A percentile compares a stretch with the other conserved stretches of the same genome.
Conservation (phyloP, 768 basidiomycete genomes). For the Suillus tomentosus region DNA sequence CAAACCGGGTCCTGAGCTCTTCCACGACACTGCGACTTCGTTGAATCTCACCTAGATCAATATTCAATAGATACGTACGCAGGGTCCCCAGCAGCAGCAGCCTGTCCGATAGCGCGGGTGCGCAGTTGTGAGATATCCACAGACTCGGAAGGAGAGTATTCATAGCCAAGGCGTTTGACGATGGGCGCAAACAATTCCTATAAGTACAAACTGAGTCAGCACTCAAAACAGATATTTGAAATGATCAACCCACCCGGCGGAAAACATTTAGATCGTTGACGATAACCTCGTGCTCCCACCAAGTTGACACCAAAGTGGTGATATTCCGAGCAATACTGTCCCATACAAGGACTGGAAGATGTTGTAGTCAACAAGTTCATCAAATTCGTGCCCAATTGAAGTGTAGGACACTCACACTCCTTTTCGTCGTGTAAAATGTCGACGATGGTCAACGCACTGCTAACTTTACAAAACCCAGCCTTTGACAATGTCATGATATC, state of each 20-base stretch:
- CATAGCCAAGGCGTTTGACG: slow-evolving; percentile 77
- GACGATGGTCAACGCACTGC: slow-evolving; percentile 74
- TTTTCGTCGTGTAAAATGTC: slow-evolving; percentile 70
- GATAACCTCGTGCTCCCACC: slow-evolving; percentile 78
- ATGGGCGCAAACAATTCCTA: slow-evolving; percentile 74
- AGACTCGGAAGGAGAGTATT: slow-evolving; percentile 65
- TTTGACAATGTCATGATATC: slow-evolving; percentile 81
- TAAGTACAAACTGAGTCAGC: background rate
- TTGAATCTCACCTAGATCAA: background rate
- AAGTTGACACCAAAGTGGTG: slow-evolving; percentile 55
- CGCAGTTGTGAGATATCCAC: slow-evolving; percentile 72
- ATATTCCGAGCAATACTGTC: slow-evolving; percentile 64
- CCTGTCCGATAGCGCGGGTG: slow-evolving; percentile 66
- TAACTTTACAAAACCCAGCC: slow-evolving; percentile 77
- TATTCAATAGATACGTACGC: slow-evolving; percentile 27
- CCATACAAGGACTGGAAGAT: slow-evolving; percentile 77
- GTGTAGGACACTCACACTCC: slow-evolving; percentile 56
- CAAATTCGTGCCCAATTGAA: slow-evolving; percentile 4
- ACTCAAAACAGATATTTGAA: slow-evolving; percentile 2
- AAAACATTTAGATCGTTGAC: slow-evolving; percentile 59
- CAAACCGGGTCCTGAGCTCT: slow-evolving; percentile 73
- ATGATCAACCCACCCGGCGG: slow-evolving; percentile 49
- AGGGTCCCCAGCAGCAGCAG: slow-evolving; percentile 48
- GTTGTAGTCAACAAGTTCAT: slow-evolving; percentile 10
- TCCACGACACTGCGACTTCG: slow-evolving; percentile 59